Evolutionary conservation across 2,329 filamentous ascomycete genomes (phyloP), one percentile per base, ranked within the genome.

Genomic region (Aspergillus sp.): DNA sequence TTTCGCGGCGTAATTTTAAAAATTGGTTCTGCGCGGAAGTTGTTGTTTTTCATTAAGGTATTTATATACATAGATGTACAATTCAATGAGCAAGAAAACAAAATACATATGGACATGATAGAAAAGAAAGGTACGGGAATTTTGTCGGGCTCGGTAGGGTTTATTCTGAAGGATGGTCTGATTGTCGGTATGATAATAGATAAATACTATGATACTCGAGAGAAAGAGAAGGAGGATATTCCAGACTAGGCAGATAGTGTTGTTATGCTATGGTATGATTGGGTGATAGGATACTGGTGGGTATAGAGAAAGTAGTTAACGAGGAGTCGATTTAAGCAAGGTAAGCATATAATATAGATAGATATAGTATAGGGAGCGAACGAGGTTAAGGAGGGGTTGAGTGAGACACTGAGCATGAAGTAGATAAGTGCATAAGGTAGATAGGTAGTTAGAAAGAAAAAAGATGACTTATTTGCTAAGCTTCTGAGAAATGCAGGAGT

Each of bases 401-500:
- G 8, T 17, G 46, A 17, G 15, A 48, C 19, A 48, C 27, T 35
- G 23, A 21, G 17, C 17, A 48, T 27, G 15, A 12, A n/a, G 19
- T 9, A 39, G 14, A 39, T 50, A 19, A 24, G 12, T 17, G n/a
- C 5, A 14, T 24, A 7, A 45, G 24, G 11, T 39, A 44, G 6
- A 27, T 53, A 45, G 24, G 35, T 43, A 40, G 44, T 4, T 43
- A 56, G 9, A 31, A 31, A 31, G 15, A 12, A 27, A 49, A 21
- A 23, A 46, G 14, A 33, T 17, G 33, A 17, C 47, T 37, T 46
- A 56, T 56, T 53, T 44, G 27, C 40, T 56, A 46, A 48, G 31
- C 23, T 48, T 52, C 45, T 40, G 40, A 51, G 27, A 52, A 46
- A 45, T 51, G 31, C 40, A 55, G 39, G 12, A 49, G 31, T 37